Evolutionary conservation across 176 grass and related monocot species (phyloP).

Genomic region (Zoysia japonica): DNA sequence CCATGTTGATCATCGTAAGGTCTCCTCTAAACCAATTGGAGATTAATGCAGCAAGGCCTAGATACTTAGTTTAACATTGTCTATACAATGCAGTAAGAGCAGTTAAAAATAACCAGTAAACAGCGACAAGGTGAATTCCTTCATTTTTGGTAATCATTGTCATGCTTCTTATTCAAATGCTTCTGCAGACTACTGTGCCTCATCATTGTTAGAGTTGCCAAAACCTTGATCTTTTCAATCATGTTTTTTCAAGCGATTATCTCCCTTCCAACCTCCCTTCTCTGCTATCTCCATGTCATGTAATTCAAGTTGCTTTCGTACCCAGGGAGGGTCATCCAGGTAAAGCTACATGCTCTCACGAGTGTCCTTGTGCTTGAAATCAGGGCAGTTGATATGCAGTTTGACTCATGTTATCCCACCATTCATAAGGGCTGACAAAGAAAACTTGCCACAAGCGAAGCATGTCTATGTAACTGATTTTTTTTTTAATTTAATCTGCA

Average conservation of each 20-base stretch:
- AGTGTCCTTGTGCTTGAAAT: slow-evolving; percentile 71
- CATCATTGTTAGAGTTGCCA: slow-evolving; percentile 15
- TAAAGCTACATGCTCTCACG: slow-evolving; percentile 46
- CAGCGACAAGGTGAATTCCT: neutral
- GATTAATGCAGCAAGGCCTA: too few species aligned
- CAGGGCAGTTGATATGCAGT: neutral
- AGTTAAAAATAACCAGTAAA: neutral
- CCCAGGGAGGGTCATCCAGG: slow-evolving; percentile 64
- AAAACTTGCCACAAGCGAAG: slow-evolving; percentile 70
- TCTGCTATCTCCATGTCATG: slow-evolving; percentile 32
- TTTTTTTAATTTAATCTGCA: slow-evolving; percentile 32
- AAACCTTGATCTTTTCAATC: slow-evolving; percentile 52
- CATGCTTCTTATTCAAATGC: slow-evolving; percentile 12
- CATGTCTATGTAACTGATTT: slow-evolving; percentile 11
- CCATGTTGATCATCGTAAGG: too few species aligned
- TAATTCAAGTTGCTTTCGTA: slow-evolving; percentile 58
- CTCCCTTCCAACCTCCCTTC: slow-evolving; percentile 12
- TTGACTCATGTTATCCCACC: slow-evolving; percentile 61
- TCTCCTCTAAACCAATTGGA: too few species aligned
- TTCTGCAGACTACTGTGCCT: slow-evolving; percentile 2
- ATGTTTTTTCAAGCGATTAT: slow-evolving; percentile 8
- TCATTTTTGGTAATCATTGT: neutral
- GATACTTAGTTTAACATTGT: neutral
- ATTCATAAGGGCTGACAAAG: slow-evolving; percentile 74
- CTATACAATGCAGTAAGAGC: slow-evolving; percentile 18